phyloP scores from a whole-genome alignment of 1,284 basidiomycete genomes.

The Rhodotorula sp. region DNA sequence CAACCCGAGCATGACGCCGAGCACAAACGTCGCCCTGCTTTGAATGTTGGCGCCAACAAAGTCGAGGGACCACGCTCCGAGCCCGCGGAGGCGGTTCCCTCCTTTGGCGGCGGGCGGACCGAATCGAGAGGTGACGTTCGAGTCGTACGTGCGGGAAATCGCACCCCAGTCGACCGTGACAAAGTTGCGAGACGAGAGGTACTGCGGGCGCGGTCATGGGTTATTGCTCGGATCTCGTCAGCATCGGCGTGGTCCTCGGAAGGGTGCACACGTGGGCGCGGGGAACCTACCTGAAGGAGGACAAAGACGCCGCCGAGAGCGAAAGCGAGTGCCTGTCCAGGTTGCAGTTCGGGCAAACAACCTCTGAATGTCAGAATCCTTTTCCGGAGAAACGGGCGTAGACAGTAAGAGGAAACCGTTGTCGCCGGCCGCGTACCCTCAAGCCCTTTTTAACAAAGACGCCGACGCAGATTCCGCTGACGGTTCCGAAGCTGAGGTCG shows the following conservation, averaged over 20 bases:
- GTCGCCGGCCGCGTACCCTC: conserved; percentile 15
- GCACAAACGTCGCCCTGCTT: conserved; percentile 42
- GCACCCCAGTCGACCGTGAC: conserved; percentile 42
- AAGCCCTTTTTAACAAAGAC: conserved; percentile 45
- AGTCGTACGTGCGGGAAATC: conserved; percentile 40
- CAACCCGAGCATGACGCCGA: conserved; percentile 40
- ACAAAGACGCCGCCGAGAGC: conserved; percentile 43
- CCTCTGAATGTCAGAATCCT: no score
- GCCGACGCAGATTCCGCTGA: conserved; percentile 43
- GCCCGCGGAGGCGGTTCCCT: conserved; percentile 33
- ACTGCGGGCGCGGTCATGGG: conserved; percentile 24
- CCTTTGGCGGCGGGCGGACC: conserved; percentile 22
- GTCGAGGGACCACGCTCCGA: conserved; percentile 39
- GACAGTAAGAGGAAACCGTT: not conserved
- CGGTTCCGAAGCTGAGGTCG: conserved; percentile 42
- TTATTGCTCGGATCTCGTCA: not conserved
- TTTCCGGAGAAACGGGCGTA: not conserved
- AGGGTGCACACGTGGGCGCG: no score
- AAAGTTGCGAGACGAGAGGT: conserved; percentile 43
- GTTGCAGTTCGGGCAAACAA: no score
- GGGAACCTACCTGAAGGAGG: conserved; percentile 43
- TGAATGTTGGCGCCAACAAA: conserved; percentile 44
- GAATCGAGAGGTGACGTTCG: conserved; percentile 29
- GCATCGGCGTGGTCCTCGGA: not conserved
- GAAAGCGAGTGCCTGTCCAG: conserved; percentile 38